These are phyloP conservation scores for Globisporangium spiculum DNA, from an alignment of 352 stramenopile genomes.

Conservation along the genomic window DNA sequence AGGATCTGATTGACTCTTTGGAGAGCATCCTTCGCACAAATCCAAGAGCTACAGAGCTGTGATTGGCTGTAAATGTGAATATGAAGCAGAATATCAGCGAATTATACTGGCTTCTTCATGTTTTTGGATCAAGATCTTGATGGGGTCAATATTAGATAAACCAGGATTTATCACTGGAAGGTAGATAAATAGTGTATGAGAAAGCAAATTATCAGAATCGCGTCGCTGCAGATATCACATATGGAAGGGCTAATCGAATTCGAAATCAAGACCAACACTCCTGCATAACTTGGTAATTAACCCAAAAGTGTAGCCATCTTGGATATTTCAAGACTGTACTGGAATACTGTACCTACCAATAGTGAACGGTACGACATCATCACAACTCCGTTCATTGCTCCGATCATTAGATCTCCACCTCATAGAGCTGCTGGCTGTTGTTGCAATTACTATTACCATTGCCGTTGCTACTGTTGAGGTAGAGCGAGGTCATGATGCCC, in stretches of 20 bases:
- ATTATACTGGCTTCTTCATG: not conserved
- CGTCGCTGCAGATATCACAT: not conserved
- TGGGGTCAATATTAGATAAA: not conserved
- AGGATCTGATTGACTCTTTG: not conserved
- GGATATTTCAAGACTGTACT: not conserved
- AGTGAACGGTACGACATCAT: not conserved
- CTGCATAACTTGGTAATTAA: constrained; percentile 2
- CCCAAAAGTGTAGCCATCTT: constrained; percentile 5
- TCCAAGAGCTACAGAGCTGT: not conserved
- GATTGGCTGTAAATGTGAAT: not conserved
- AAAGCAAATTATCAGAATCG: not conserved
- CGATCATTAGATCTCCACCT: constrained; percentile 12
- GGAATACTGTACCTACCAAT: too few species aligned
- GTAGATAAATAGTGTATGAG: not conserved
- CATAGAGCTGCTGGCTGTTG: not conserved
- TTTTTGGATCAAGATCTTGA: not conserved
- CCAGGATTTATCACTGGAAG: not conserved
- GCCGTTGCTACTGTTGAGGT: not conserved
- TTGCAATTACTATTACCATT: not conserved
- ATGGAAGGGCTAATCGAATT: not conserved
- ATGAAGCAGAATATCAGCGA: constrained; percentile 3
- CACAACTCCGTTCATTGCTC: not conserved
- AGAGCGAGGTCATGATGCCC: constrained; percentile 22
- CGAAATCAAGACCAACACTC: constrained; percentile 1
- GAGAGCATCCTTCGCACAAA: not conserved